Evolutionary conservation across 2,329 filamentous ascomycete genomes (phyloP).

Genomic region (Botryotinia convoluta): DNA sequence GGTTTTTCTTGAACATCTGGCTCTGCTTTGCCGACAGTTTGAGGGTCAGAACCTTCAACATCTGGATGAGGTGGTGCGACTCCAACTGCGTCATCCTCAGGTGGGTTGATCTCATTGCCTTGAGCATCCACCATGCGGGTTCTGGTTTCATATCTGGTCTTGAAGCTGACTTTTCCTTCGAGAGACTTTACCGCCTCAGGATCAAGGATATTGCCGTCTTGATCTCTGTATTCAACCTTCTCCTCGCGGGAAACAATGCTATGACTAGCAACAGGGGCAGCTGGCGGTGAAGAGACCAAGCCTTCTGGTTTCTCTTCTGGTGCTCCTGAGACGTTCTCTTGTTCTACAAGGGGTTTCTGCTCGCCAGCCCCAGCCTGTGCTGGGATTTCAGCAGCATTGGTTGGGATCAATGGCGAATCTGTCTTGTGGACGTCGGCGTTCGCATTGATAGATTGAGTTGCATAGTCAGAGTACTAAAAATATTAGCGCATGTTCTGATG

Average conservation of each 20-base stretch:
- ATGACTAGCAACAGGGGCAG: slow-evolving; percentile 28
- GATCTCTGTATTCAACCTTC: slow-evolving; percentile 89
- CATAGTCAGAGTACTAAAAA: slow-evolving; percentile 40
- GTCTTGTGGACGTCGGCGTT: slow-evolving; percentile 36
- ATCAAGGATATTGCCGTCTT: slow-evolving; percentile 84
- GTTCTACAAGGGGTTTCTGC: slow-evolving; percentile 34
- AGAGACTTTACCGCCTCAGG: slow-evolving; percentile 80
- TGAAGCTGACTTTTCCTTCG: slow-evolving; percentile 90
- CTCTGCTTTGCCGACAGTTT: slow-evolving; percentile 49
- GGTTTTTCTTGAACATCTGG: slow-evolving; percentile 43
- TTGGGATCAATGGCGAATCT: slow-evolving; percentile 32
- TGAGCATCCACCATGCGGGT: slow-evolving; percentile 77
- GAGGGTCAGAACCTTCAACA: slow-evolving; percentile 57
- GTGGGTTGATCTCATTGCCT: slow-evolving; percentile 66
- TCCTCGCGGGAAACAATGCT: slow-evolving; percentile 58
- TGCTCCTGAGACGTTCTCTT: slow-evolving; percentile 35
- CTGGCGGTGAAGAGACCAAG: slow-evolving; percentile 29
- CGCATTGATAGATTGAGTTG: slow-evolving; percentile 30
- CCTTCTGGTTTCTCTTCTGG: slow-evolving; percentile 33
- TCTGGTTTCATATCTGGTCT: slow-evolving; percentile 93
- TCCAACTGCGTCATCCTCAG: slow-evolving; percentile 26
- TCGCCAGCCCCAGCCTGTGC: slow-evolving; percentile 27
- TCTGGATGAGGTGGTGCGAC: slow-evolving; percentile 40
- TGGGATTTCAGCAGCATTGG: slow-evolving; percentile 31
- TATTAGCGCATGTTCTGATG: slow-evolving; percentile 25